Evolutionary conservation across 768 basidiomycete species (phyloP).

Genomic region (Paxillus involutus): DNA sequence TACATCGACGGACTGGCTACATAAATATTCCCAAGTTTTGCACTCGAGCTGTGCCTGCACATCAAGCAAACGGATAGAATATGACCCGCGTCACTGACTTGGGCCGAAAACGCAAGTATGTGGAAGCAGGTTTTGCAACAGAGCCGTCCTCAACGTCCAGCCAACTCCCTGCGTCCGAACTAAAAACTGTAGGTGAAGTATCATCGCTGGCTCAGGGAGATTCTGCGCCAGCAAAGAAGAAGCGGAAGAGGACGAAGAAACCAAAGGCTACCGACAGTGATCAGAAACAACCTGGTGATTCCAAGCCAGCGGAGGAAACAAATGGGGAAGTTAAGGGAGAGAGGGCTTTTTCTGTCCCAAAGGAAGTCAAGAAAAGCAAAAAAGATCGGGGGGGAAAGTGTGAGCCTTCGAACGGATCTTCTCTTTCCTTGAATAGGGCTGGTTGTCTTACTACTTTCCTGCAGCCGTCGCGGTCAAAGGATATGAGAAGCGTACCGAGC

Average conservation of each 20-base stretch:
- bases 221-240: conserved; percentile 47
- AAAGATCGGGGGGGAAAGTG: conserved; percentile 29
- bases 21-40: too few relatives aligned
- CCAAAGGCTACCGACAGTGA: conserved; percentile 27
- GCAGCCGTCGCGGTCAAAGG: conserved; percentile 20
- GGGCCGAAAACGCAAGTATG: conserved; percentile 69
- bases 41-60: not conserved
- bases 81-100: conserved; percentile 80
- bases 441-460: conserved; percentile 26
- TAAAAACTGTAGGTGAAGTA: not conserved
- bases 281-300: conserved; percentile 3
- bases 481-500: conserved; percentile 44
- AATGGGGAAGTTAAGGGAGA: conserved; percentile 19
- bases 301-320: conserved; percentile 16
- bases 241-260: conserved; percentile 55
- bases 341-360: conserved; percentile 11
- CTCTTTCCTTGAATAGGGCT: conserved; percentile 5
- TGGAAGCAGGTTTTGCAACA: conserved; percentile 56
- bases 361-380: conserved; percentile 30
- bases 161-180: conserved; percentile 1
- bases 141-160: conserved; percentile 5
- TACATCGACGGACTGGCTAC: too few relatives aligned
- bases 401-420: conserved; percentile 2
- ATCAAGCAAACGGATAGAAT: not conserved
- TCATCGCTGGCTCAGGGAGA: conserved; percentile 8